Evolutionary conservation across 1,284 basidiomycete species (phyloP).

Genomic region (Tilletia walkeri): DNA sequence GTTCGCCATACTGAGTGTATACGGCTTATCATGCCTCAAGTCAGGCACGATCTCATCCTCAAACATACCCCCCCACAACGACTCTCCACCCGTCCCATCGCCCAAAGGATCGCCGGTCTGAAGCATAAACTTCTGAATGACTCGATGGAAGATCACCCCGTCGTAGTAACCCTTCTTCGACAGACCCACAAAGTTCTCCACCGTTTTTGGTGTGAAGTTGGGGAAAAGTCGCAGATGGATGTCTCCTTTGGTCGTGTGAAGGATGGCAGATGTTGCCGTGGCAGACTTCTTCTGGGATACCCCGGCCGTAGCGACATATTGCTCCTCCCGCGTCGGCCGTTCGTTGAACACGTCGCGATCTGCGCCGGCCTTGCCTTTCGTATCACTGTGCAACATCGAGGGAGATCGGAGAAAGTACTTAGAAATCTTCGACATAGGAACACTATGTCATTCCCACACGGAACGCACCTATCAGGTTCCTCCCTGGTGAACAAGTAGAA

Average conservation of each 20-base stretch:
- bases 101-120: constrained; percentile 96
- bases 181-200: constrained; percentile 96
- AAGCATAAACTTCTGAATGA: constrained; percentile 99
- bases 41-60: constrained; percentile 92
- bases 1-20: constrained; percentile 99
- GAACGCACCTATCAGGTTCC: constrained; percentile 76
- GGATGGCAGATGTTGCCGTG: constrained; percentile 63
- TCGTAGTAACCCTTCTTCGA: constrained; percentile 91
- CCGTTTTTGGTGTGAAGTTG: constrained; percentile 84
- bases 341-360: constrained; percentile 99
- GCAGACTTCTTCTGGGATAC: constrained; percentile 59
- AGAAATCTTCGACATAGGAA: background rate
- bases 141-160: constrained; percentile 90
- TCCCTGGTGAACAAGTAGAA: constrained; percentile 94
- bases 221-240: constrained; percentile 84
- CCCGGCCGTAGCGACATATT: constrained; percentile 75
- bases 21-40: constrained; percentile 87
- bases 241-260: constrained; percentile 94
- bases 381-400: constrained; percentile 62
- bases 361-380: constrained; percentile 60
- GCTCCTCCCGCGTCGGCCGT: constrained; percentile 91
- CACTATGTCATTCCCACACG: too few relatives aligned
- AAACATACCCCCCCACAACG: constrained; percentile 90
- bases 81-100: constrained; percentile 90
- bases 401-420: background rate